A percentile compares a stretch with the other conserved stretches of the same genome.
These are phyloP conservation scores for Eutypella sp. DNA, from an alignment of 2,329 filamentous ascomycete genomes.

Conservation along the genomic window DNA sequence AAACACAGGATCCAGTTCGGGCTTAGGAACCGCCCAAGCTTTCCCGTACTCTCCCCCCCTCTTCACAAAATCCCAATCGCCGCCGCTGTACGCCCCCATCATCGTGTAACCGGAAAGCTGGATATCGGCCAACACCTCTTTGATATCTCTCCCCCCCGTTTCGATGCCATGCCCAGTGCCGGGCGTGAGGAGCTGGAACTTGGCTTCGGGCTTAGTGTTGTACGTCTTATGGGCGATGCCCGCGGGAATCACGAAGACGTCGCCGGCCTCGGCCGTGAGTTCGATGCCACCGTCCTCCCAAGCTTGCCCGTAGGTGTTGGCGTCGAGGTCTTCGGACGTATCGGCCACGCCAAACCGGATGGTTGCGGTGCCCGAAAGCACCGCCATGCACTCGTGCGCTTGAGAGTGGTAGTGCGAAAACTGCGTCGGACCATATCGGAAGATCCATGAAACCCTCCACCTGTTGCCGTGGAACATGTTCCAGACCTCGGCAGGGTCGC, in stretches of 20 bases:
- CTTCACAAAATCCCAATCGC: constrained; percentile 45
- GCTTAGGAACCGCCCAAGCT: neutral
- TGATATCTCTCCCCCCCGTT: constrained; percentile 25
- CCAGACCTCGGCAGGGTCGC: constrained; percentile 28
- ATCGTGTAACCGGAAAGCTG: constrained; percentile 44
- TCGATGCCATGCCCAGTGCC: constrained; percentile 34
- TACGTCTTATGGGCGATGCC: constrained; percentile 50
- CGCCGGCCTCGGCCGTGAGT: constrained; percentile 43
- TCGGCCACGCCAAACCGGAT: constrained; percentile 53
- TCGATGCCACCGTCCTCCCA: constrained; percentile 45
- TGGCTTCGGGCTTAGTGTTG: constrained; percentile 29
- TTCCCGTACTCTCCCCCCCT: constrained; percentile 34
- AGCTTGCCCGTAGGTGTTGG: constrained; percentile 32
- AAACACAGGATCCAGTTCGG: neutral
- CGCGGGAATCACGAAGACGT: constrained; percentile 55
- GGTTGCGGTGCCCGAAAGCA: constrained; percentile 44
- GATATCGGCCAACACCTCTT: constrained; percentile 30
- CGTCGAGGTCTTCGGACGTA: constrained; percentile 31
- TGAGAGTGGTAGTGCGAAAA: constrained; percentile 52
- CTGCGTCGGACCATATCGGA: constrained; percentile 51
- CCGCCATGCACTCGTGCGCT: constrained; percentile 53
- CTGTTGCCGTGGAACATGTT: constrained; percentile 42
- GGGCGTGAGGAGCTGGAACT: constrained; percentile 38
- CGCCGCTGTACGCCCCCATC: constrained; percentile 50
- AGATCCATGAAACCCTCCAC: constrained; percentile 48